A percentile compares a stretch with the other conserved stretches of the same genome.
Conservation (phyloP, 2,329 filamentous ascomycete species). For the Tolypocladium pustulatum region DNA sequence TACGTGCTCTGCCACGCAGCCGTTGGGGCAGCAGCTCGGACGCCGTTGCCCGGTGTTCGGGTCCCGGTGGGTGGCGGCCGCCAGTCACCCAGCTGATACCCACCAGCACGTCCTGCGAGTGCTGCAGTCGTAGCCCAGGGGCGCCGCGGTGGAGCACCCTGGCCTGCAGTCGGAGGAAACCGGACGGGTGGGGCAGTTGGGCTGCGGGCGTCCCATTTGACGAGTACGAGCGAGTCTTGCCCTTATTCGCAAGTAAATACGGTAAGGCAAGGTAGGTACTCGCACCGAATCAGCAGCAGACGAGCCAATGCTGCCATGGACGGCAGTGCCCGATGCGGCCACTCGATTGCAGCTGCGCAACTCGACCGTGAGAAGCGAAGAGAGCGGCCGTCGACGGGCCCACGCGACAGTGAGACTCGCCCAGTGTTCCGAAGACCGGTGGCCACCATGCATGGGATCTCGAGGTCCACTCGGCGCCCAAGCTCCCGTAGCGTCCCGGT, state of each 20-base stretch:
- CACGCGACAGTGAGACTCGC: constrained; percentile 1
- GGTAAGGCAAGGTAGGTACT: too few relatives aligned
- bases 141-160: background rate
- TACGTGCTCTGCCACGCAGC: too few relatives aligned
- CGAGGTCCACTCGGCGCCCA: background rate
- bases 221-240: too few relatives aligned
- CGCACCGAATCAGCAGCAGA: background rate
- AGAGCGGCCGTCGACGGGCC: background rate
- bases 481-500: background rate
- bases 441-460: background rate
- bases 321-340: background rate
- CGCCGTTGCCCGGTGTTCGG: background rate
- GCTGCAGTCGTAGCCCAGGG: background rate
- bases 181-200: background rate
- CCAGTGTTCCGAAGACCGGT: background rate
- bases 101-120: background rate
- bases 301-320: background rate
- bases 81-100: background rate
- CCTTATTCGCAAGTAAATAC: background rate
- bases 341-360: background rate
- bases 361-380: too few relatives aligned
- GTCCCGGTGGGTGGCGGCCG: background rate
- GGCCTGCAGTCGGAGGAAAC: constrained; percentile 3
- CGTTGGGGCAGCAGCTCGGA: background rate
- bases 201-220: too few relatives aligned